Evolutionary conservation across 2,329 filamentous ascomycete genomes (phyloP).

Genomic region (Talaromyces sp.): DNA sequence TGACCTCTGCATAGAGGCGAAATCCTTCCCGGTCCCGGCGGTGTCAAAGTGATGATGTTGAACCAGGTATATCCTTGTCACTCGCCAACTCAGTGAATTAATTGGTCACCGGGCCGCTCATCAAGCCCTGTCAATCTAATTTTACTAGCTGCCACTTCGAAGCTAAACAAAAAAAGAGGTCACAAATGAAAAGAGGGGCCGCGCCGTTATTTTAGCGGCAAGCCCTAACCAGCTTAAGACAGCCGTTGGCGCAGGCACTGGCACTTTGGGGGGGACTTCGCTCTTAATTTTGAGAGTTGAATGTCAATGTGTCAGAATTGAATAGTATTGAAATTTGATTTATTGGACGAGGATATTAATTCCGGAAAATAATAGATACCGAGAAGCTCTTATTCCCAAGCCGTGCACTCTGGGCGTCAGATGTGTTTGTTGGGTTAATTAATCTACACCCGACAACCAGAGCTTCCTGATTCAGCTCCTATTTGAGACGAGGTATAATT

Average conservation of each 20-base stretch:
- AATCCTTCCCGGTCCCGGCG: background rate
- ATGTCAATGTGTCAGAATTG: background rate
- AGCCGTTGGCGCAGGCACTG: background rate
- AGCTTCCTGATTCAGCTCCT: background rate
- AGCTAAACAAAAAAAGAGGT: background rate
- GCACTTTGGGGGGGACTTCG: background rate
- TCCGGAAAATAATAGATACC: background rate
- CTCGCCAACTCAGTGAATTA: background rate
- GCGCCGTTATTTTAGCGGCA: constrained; percentile 10
- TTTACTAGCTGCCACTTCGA: background rate
- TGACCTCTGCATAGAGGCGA: background rate
- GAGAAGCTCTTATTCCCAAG: background rate
- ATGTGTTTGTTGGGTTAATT: background rate
- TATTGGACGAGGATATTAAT: background rate
- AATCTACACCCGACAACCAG: background rate
- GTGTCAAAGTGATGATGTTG: background rate
- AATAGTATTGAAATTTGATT: background rate
- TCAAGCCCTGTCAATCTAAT: background rate
- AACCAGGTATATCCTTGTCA: background rate
- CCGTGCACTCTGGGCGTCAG: background rate
- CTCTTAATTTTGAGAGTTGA: background rate
- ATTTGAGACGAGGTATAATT: background rate
- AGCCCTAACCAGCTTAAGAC: constrained; percentile 8
- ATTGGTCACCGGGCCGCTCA: background rate
- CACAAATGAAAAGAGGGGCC: constrained; percentile 5